These are phyloP conservation scores for Linnemannia elongata DNA, from an alignment of 192 early-diverging fungal genomes.

Conservation along the genomic window DNA sequence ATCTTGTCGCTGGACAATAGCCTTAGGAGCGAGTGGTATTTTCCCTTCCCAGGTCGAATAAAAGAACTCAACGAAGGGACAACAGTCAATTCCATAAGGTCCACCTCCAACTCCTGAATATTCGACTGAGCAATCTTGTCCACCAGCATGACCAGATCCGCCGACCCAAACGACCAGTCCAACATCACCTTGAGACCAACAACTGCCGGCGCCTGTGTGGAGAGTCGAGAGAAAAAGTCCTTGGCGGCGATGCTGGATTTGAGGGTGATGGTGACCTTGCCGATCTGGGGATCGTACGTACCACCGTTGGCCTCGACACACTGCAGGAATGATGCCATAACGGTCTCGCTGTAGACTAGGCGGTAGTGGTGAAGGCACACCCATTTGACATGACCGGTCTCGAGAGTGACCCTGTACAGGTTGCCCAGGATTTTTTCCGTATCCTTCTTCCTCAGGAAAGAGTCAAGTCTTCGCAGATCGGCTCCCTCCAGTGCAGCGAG, in stretches of 20 bases:
- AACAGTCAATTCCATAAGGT: neutral
- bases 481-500: constrained; percentile 34
- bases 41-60: neutral
- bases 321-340: constrained; percentile 8
- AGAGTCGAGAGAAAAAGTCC: constrained; percentile 3
- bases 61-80: neutral
- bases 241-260: neutral
- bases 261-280: no score
- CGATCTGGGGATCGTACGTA: neutral
- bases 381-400: constrained; percentile 40
- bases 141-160: constrained; percentile 6
- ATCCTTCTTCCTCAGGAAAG: constrained; percentile 31
- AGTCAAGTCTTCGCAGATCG: no score
- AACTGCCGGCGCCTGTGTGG: neutral
- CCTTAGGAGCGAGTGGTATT: neutral
- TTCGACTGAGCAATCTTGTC: neutral
- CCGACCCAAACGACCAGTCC: neutral
- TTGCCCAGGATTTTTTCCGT: constrained; percentile 27
- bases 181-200: constrained; percentile 2
- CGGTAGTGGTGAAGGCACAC: constrained; percentile 39
- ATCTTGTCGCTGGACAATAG: neutral
- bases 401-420: constrained; percentile 25
- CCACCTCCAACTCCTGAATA: neutral
- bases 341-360: neutral
- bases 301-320: neutral